These are phyloP conservation scores for Adansonia gregorii DNA, from an alignment of 441 rosid species.

Conservation along the genomic window DNA sequence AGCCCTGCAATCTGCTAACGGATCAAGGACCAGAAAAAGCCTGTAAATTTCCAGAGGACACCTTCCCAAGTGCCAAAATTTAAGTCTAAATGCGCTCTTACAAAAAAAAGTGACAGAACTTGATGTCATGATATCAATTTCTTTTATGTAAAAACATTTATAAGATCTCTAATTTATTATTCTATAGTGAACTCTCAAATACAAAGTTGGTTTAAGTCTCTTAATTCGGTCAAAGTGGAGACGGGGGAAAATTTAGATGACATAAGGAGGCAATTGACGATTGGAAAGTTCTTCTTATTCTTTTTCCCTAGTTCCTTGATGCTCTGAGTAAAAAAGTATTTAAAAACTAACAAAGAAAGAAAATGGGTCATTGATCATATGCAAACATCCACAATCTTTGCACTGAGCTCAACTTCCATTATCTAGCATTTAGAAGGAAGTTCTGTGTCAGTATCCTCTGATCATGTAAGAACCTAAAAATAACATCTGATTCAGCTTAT, in stretches of 20 bases:
- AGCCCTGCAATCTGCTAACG: constrained; percentile 51
- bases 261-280: neutral
- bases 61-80: constrained; percentile 44
- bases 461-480: constrained; percentile 10
- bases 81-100: constrained; percentile 46
- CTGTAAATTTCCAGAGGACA: constrained; percentile 54
- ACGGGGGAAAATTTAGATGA: no score
- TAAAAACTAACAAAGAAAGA: neutral
- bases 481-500: constrained; percentile 12
- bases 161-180: neutral
- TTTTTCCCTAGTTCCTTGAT: neutral
- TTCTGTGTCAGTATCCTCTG: constrained; percentile 25
- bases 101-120: constrained; percentile 33
- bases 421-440: constrained; percentile 20
- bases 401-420: constrained; percentile 18
- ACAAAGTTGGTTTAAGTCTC: no score
- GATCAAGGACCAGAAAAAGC: constrained; percentile 43
- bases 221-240: no score
- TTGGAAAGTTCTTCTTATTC: neutral
- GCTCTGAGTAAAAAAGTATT: neutral
- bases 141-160: constrained; percentile 1
- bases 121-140: neutral
- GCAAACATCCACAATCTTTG: constrained; percentile 24
- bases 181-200: no score
- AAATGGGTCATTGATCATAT: constrained; percentile 24